Evolutionary conservation across 345 rosid species (phyloP), one percentile per base, ranked within the genome.

Genomic region (Eucalyptus curtisii): DNA sequence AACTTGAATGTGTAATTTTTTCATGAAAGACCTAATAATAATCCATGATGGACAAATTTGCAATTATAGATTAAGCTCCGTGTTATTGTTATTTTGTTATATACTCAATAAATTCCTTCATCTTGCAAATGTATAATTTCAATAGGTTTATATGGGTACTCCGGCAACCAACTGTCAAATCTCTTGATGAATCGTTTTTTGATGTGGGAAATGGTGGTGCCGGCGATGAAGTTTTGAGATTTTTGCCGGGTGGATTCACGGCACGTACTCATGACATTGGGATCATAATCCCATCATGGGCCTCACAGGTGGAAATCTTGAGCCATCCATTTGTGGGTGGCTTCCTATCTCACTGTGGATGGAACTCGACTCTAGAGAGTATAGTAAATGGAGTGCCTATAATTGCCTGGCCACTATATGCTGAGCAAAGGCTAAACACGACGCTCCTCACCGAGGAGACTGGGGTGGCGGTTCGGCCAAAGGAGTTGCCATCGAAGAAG

Each of bases 341-440:
- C 68, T 61, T 61, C 33, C 31, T 30, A 61, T 61, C 33, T 93
- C 98, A 96, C 45, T 93, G 96, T 6, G 97, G 99, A 3, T 95
- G 99, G 97, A 97, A 93, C 88, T 97, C 96, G 8, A 87, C 89
- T 22, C 37, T 95, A 14, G 97, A 97, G 91, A 91, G 97, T 40
- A 90, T 94, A 5, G 53, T 52, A 1, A 91, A 94, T 17, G 94
- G 94, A 15, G 93, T 94, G 86, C 93, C 96, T 4, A 91, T 95
- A 91, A 92, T 95, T 7, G 92, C 90, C 1, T 94, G 97, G 95
- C 94, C 96, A 13, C 87, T 93, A 17, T 94, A 91, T 8, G 93
- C 94, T 5, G 95, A 95, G 89, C 95, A 95, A 88, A 91, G 53
- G 33, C 90, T 95, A 94, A 95, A 92, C 37, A 94, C 95, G 3